Percentiles rank a stretch among this genome's conserved stretches.
phyloP scores from a whole-genome alignment of 805 yeast species.

The Monosporozyma siamensis region DNA sequence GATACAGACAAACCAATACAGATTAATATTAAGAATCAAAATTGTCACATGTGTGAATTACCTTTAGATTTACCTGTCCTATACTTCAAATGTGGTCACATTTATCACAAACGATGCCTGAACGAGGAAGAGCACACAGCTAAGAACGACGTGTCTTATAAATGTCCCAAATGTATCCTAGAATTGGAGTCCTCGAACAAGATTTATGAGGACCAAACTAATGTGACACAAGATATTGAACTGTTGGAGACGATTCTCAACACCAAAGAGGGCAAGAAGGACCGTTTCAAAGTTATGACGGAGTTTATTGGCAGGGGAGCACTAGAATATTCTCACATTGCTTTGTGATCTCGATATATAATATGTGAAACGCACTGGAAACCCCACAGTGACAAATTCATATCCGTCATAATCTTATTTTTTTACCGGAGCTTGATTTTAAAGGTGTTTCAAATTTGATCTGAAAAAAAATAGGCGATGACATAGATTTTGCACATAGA shows the following conservation, averaged over 20 bases:
- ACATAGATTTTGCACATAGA: neutral
- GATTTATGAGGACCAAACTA: constrained; percentile 50
- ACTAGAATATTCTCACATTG: constrained; percentile 38
- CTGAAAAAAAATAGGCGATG: neutral
- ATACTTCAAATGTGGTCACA: constrained; percentile 79
- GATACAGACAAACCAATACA: constrained; percentile 34
- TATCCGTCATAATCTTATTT: too few relatives aligned
- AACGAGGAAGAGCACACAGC: constrained; percentile 34
- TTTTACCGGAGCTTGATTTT: constrained; percentile 9
- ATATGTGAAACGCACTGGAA: neutral
- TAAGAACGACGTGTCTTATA: constrained; percentile 18
- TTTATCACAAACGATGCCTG: constrained; percentile 77
- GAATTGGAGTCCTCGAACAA: constrained; percentile 59
- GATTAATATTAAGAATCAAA: constrained; percentile 41
- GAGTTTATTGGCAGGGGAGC: constrained; percentile 87
- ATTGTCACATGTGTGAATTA: constrained; percentile 56
- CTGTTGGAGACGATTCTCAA: constrained; percentile 49
- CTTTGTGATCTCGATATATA: neutral
- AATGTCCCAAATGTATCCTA: constrained; percentile 72
- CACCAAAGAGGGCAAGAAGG: constrained; percentile 38
- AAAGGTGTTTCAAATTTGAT: constrained; percentile 9
- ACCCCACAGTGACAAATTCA: too few relatives aligned
- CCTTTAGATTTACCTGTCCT: constrained; percentile 68
- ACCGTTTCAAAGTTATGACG: constrained; percentile 63
- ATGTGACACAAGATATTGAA: constrained; percentile 51